Conservation (phyloP, 1,139 yeast species). For the Diutina sp. region DNA sequence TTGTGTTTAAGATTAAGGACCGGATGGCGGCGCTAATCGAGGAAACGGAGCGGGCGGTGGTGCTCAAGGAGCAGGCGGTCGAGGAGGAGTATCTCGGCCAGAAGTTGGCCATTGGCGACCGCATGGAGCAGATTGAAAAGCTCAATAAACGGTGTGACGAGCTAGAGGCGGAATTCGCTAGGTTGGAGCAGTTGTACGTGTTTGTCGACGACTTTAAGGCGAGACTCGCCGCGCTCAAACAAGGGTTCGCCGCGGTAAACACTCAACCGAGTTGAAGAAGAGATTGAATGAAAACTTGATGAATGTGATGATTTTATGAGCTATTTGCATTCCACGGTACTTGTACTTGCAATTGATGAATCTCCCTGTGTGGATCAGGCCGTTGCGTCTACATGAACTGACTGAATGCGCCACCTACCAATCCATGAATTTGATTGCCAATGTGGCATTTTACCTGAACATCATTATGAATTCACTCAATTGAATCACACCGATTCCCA, state of each 20-base stretch:
- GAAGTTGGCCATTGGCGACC: conserved; percentile 24
- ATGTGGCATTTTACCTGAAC: no score
- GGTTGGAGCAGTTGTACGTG: conserved; percentile 48
- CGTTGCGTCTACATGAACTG: no score
- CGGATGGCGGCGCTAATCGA: conserved; percentile 30
- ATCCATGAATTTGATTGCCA: no score
- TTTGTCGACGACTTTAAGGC: conserved; percentile 30
- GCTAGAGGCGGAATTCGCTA: conserved; percentile 50
- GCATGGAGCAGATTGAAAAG: conserved; percentile 28
- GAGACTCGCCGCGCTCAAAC: conserved; percentile 11
- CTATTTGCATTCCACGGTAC: no score
- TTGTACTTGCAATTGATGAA: no score
- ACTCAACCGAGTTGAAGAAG: background rate
- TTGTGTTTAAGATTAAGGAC: conserved; percentile 48
- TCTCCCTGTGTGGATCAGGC: no score
- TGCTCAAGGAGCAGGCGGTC: conserved; percentile 14
- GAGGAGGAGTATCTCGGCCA: conserved; percentile 22
- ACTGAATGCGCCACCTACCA: no score
- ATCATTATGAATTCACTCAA: no score
- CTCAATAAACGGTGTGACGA: conserved; percentile 38
- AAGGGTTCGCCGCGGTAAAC: background rate
- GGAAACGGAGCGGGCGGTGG: conserved; percentile 18
- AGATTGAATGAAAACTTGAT: no score
- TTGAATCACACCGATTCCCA: no score
- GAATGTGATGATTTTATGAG: no score